phyloP scores from a whole-genome alignment of 345 rosid species.

The Angophora floribunda region DNA sequence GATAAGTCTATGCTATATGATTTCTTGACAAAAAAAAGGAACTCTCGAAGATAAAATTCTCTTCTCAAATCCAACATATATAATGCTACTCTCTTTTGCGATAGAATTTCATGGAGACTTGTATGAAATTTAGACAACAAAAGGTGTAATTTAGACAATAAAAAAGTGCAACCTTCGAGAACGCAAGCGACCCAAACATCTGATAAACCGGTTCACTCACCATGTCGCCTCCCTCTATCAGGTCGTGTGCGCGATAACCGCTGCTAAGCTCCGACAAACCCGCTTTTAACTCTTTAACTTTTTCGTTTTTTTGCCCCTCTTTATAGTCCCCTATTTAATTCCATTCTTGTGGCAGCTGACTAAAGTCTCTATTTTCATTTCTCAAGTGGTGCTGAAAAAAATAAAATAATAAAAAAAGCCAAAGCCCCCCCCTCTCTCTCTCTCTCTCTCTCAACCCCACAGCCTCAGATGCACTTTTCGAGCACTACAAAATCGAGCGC shows the following conservation, averaged over 20 bases:
- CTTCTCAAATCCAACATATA: background rate
- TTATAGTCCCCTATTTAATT: constrained; percentile 1
- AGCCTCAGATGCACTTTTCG: constrained; percentile 5
- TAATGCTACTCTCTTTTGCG: background rate
- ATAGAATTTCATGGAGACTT: background rate
- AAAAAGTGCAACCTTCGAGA: background rate
- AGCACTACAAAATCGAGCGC: constrained; percentile 43
- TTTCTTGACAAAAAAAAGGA: background rate
- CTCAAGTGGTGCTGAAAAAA: constrained; percentile 25
- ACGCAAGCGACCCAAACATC: background rate
- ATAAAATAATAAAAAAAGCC: background rate
- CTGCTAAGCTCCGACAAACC: background rate
- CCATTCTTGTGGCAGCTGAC: constrained; percentile 14
- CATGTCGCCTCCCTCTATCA: background rate
- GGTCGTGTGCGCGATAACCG: background rate
- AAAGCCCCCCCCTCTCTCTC: background rate
- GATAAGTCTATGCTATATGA: background rate
- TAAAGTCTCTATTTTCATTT: background rate
- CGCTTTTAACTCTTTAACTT: background rate
- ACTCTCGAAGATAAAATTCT: background rate
- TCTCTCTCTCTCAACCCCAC: background rate
- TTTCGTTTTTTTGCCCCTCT: background rate
- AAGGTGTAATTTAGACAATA: too few relatives aligned
- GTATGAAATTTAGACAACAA: background rate
- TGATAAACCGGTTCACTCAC: background rate